Evolutionary conservation across 495 filamentous ascomycete species (phyloP), one percentile per base, ranked within the genome.

Genomic region (Cercophora sp.): DNA sequence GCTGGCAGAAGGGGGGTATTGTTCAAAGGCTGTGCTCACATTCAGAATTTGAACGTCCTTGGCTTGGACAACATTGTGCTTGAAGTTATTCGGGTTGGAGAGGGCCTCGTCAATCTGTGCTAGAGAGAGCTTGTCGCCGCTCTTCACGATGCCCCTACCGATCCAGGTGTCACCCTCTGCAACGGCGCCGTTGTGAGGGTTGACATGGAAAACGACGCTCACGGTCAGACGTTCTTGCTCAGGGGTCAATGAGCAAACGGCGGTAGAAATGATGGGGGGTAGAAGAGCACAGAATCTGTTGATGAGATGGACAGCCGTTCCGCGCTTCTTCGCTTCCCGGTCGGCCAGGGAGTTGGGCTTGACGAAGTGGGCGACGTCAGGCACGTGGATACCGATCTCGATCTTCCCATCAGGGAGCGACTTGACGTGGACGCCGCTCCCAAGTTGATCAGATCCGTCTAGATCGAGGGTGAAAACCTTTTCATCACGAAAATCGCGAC

Each of bases 291-390:
- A 96, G 48, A 87, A 82, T 20, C 90, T 82, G 70, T 96, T 91
- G 69, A 95, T 85, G 45, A 98, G 74, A 59, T 97, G 91, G 13
- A 98, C 93, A 29, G 88, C 91, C 45, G 93, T 97, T 51, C 92
- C 94, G 25, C 93, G 86, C 77, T 98, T 98, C 81, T 94, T 96
- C 1, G 93, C 93, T 72, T 98, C 93, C 36, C 93, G 86, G 64
- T 98, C 93, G 26, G 96, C 92, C 43, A 98, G 79, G 18, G 93
- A 96, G 75, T 94, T 96, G 29, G 83, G 77, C 75, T 97, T 97
- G 65, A 98, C 88, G 55, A 98, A 98, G 68, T 97, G 90, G 37
- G 93, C 88, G 55, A 96, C 89, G 71, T 98, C 93, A 23, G 91
- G 83, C 60, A 98, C 89, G 74, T 98, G 93, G 48, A 97, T 80